Evolutionary conservation across 2,329 filamentous ascomycete species (phyloP).

Genomic region (Penicillium oxalicum): DNA sequence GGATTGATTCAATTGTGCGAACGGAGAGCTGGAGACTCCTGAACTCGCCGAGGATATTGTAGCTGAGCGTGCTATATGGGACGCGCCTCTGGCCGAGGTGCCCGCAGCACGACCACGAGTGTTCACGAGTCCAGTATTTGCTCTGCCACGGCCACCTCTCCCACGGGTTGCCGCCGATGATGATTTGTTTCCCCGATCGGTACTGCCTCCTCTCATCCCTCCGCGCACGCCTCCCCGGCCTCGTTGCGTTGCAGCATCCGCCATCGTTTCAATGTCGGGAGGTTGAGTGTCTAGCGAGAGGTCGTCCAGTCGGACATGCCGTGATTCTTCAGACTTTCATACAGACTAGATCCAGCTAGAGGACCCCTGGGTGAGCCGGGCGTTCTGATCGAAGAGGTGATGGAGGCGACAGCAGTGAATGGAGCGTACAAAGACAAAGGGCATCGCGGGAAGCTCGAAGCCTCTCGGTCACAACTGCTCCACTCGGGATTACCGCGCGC

Average conservation of each 20-base stretch:
- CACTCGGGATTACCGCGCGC: slow-evolving; percentile 11
- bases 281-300: too few species aligned
- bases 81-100: slow-evolving; percentile 11
- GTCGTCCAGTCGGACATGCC: too few species aligned
- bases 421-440: slow-evolving; percentile 2
- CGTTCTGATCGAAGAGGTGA: not conserved
- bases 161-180: slow-evolving; percentile 24
- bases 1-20: slow-evolving; percentile 20
- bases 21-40: slow-evolving; percentile 18
- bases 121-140: slow-evolving; percentile 1
- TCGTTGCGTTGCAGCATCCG: not conserved
- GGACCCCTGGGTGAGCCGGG: not conserved
- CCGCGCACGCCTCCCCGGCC: slow-evolving; percentile 9
- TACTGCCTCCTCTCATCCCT: slow-evolving; percentile 13
- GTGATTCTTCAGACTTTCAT: slow-evolving; percentile 12
- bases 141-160: slow-evolving; percentile 12
- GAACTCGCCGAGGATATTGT: not conserved
- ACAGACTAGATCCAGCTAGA: slow-evolving; percentile 13
- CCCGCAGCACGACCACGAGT: slow-evolving; percentile 15
- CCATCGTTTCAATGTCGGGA: too few species aligned
- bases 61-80: slow-evolving; percentile 3
- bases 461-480: slow-evolving; percentile 2
- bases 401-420: slow-evolving; percentile 1
- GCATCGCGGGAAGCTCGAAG: slow-evolving; percentile 10
- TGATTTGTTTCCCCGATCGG: slow-evolving; percentile 12